Evolutionary conservation across 176 grass and related monocot species (phyloP).

Genomic region (Dactylis glomerata): DNA sequence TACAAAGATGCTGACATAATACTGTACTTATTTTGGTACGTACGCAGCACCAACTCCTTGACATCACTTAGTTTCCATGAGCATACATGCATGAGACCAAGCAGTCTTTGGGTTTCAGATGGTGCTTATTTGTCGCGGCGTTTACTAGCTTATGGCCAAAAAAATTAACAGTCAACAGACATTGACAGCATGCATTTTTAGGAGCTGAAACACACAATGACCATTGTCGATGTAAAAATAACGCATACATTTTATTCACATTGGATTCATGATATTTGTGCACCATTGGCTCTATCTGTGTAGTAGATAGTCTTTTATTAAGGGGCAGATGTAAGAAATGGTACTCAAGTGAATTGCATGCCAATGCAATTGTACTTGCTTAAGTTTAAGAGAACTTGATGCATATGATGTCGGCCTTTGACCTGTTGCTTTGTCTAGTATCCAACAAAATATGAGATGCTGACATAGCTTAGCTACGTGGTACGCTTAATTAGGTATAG

Average conservation of each 20-base stretch:
- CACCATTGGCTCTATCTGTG: neutral
- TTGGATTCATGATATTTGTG: neutral
- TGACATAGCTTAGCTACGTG: constrained; percentile 19
- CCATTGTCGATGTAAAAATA: neutral
- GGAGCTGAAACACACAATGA: neutral
- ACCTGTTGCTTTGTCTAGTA: constrained; percentile 48
- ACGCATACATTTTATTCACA: neutral
- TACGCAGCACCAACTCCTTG: neutral
- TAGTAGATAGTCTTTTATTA: neutral
- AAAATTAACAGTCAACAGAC: neutral
- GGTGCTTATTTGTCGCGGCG: neutral
- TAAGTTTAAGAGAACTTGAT: neutral
- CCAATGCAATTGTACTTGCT: neutral
- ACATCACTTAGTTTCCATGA: neutral
- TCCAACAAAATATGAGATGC: constrained; percentile 26
- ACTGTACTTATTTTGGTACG: neutral
- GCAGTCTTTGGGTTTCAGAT: neutral
- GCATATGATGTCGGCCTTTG: constrained; percentile 43
- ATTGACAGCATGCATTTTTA: neutral
- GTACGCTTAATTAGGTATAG: constrained; percentile 41
- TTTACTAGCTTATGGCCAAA: neutral
- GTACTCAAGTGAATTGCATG: neutral
- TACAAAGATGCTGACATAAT: neutral
- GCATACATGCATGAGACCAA: neutral
- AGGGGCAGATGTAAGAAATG: neutral